Base-by-base conservation (phyloP, 148 eudicot species). In the Drosera capensis region DNA sequence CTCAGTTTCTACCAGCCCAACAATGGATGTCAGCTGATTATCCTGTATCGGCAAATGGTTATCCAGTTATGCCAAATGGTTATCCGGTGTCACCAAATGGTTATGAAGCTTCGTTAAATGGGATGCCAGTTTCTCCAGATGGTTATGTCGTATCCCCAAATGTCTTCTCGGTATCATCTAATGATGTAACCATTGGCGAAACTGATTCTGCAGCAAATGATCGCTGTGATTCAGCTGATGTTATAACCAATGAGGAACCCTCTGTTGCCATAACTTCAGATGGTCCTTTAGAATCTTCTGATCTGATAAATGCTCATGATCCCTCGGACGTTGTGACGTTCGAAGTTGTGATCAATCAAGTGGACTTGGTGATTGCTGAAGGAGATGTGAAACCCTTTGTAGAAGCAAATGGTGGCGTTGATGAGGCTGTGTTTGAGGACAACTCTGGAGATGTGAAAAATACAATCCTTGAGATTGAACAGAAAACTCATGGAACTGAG, bases 1-100 rank as follows among this genome's bases (percentile, higher is more conserved):
- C 82, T 39, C 94, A 88, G 68, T 88, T 80, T 65, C 67, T 88
- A 28, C 96, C 96, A 30, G 67, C 65, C 34, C 92, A 77, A 23
- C 72, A 71, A 12, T 83, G 96, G 96, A 59, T 80, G n/a, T n/a
- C n/a, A n/a, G n/a, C n/a, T n/a, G n/a, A n/a, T n/a, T n/a, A n/a
- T n/a, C n/a, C n/a, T n/a, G n/a, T n/a, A n/a, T n/a, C n/a, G n/a
- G n/a, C n/a, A n/a, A n/a, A n/a, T n/a, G n/a, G n/a, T n/a, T n/a
- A n/a, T n/a, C n/a, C n/a, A n/a, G n/a, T n/a, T n/a, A n/a, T n/a
- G 34, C 64, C 85, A 54, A 76, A 76, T 55, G 73, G 58, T 21
- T 55, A 58, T 43, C 57, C 69, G 0, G 54, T 70, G 13, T 38
- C 70, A 34, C 70, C 72, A 11, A 64, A 34, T 34, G 38, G 38